phyloP scores from a whole-genome alignment of 768 basidiomycete species.

The Tylopilus plumbeoviolaceoides region DNA sequence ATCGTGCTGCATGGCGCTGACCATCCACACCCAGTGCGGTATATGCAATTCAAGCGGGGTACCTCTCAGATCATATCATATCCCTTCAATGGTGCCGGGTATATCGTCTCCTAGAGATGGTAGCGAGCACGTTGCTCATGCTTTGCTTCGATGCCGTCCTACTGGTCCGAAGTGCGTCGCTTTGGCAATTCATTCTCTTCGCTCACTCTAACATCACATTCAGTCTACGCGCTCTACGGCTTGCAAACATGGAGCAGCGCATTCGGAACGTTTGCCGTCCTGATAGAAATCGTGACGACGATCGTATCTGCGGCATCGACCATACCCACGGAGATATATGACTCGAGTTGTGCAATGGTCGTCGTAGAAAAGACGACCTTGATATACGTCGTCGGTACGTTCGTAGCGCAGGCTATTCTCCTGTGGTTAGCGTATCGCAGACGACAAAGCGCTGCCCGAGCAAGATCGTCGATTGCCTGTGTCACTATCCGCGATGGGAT shows the following conservation, averaged over 20 bases:
- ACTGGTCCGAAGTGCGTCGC: slow-evolving; percentile 20
- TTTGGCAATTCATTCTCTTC: neutral
- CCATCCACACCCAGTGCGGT: slow-evolving; percentile 3
- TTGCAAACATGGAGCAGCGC: neutral
- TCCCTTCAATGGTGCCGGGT: slow-evolving; percentile 7
- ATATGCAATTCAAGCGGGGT: slow-evolving; percentile 3
- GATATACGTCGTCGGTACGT: slow-evolving; percentile 5
- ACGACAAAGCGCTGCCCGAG: neutral
- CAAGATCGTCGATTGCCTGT: slow-evolving; percentile 6
- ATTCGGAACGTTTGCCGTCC: slow-evolving; percentile 4
- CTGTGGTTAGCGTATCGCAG: slow-evolving; percentile 18
- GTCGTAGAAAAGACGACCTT: neutral
- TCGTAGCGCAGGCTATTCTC: slow-evolving; percentile 14
- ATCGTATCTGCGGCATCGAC: neutral
- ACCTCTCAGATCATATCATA: neutral
- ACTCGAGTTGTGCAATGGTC: slow-evolving; percentile 12
- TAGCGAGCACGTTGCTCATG: slow-evolving; percentile 7
- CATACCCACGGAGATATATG: slow-evolving; percentile 10
- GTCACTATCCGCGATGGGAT: slow-evolving; percentile 25
- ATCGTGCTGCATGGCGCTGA: neutral
- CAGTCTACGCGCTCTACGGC: slow-evolving; percentile 21
- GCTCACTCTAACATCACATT: neutral
- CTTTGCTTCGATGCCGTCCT: slow-evolving; percentile 17
- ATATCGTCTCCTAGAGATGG: slow-evolving; percentile 15
- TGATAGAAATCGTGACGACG: slow-evolving; percentile 10